Evolutionary conservation across 768 basidiomycete species (phyloP).

Genomic region (Rubroboletus pulcherrimus): DNA sequence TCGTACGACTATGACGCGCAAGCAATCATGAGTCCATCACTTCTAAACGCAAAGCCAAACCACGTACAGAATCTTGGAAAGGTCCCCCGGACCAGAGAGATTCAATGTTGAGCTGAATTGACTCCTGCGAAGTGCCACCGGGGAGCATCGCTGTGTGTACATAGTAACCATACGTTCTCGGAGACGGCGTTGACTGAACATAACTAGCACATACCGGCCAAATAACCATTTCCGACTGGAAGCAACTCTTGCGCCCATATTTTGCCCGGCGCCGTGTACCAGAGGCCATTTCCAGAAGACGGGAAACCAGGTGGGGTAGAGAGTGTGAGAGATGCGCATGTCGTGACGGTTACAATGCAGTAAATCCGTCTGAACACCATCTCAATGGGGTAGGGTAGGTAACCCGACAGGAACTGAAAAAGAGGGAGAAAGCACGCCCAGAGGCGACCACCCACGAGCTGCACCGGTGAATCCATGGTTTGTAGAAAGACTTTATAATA

Average conservation of each 20-base stretch:
- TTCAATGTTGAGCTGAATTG: conserved; percentile 69
- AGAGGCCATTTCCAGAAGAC: conserved; percentile 68
- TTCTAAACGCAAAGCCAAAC: background rate
- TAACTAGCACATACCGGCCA: conserved; percentile 45
- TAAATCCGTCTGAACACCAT: conserved; percentile 17
- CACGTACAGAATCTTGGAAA: conserved; percentile 56
- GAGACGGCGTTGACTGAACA: background rate
- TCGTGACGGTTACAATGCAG: conserved; percentile 19
- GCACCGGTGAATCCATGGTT: conserved; percentile 22
- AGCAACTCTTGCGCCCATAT: conserved; percentile 60
- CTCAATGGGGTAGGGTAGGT: conserved; percentile 18
- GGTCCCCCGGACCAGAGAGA: conserved; percentile 75
- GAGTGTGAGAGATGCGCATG: conserved; percentile 14
- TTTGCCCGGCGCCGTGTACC: conserved; percentile 54
- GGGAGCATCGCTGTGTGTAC: conserved; percentile 53
- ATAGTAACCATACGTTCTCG: background rate
- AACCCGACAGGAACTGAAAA: conserved; percentile 10
- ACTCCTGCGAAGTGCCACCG: conserved; percentile 58
- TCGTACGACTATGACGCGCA: conserved; percentile 46
- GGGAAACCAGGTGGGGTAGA: conserved; percentile 52
- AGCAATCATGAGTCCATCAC: background rate
- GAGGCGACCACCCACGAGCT: conserved; percentile 14
- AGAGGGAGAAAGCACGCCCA: conserved; percentile 15
- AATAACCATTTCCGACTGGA: conserved; percentile 71
- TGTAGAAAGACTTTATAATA: background rate